Evolutionary conservation across 768 basidiomycete genomes (phyloP).

Genomic region (Rhizopogon roseolus): DNA sequence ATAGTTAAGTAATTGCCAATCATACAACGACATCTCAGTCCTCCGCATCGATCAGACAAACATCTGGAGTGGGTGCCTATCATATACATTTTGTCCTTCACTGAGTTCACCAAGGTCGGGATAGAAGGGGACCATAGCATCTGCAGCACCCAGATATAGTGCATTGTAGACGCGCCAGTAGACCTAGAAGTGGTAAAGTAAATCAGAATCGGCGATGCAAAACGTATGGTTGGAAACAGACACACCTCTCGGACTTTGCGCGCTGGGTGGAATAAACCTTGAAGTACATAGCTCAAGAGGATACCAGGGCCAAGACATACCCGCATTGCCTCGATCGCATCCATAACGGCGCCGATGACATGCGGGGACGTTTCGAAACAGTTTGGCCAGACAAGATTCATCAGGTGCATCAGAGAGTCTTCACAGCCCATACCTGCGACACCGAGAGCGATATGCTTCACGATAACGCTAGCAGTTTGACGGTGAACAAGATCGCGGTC

Average conservation of each 20-base stretch:
- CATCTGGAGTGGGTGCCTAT: conserved; percentile 78
- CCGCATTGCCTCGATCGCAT: conserved; percentile 96
- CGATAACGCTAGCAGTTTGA: conserved; percentile 96
- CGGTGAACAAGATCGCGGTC: conserved; percentile 98
- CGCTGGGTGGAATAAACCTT: conserved; percentile 96
- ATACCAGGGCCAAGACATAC: conserved; percentile 94
- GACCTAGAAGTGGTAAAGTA: conserved; percentile 29
- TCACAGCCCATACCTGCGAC: conserved; percentile 97
- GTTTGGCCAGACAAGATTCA: conserved; percentile 99
- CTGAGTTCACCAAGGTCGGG: conserved; percentile 87
- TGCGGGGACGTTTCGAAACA: conserved; percentile 98
- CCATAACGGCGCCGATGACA: conserved; percentile 97
- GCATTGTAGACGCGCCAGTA: conserved; percentile 98
- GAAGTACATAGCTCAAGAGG: conserved; percentile 85
- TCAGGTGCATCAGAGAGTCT: conserved; percentile 94
- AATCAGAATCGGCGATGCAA: background rate
- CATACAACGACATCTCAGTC: background rate
- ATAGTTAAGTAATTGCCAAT: background rate
- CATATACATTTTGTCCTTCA: conserved; percentile 88
- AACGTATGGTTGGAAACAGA: background rate
- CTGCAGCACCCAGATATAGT: conserved; percentile 84
- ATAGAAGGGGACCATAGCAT: conserved; percentile 93
- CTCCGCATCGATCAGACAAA: conserved; percentile 51
- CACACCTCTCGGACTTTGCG: conserved; percentile 92
- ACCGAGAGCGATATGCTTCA: conserved; percentile 95